Evolutionary conservation across 148 eudicot species (phyloP), one percentile per base, ranked within the genome.

Genomic region (Hydrangea macrophylla): DNA sequence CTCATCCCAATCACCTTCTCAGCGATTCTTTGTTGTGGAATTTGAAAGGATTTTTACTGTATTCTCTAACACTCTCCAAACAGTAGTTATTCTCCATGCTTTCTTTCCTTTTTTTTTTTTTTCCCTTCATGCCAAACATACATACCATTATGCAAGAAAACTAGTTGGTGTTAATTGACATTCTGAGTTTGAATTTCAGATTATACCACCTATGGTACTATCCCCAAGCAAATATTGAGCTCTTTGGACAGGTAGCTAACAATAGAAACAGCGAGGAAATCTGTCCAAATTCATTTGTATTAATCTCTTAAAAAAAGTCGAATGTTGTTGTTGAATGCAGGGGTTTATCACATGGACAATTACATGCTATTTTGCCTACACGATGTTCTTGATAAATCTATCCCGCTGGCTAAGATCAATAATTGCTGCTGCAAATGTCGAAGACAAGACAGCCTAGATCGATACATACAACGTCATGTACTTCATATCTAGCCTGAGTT

Each of bases 271-370:
- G 8, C 4, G 39, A 35, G 8, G 39, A 35, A 35, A 35, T 35
- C 39, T 35, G 8, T 35, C 8, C 5, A 35, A 35, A 35, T 3
- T 8, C 4, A 3, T 35, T 35, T 35, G 5, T 35, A 8, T n/a
- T n/a, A n/a, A 4, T 35, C 39, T 35, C 13, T 42, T 9, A 1
- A 24, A 28, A 10, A 12, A 31, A 33, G 24, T 18, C 17, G 50
- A 26, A 48, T 7, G 24, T 54, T 55, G 57, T 56, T 44, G 53
- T 37, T 64, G 30, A 25, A 48, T 79, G 84, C 87, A 91, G 92
- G 95, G 97, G 31, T 64, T 88, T 25, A 82, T 92, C 27, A 92
- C 71, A 45, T 89, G 96, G 97, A 92, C 97, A 17, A 57, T 89
- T 69, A 80, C 82, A 51, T 89, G 97, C 78, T 89, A 92, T 77